Evolutionary conservation across 768 basidiomycete genomes (phyloP).

Genomic region (Psilocybe subaeruginosa): DNA sequence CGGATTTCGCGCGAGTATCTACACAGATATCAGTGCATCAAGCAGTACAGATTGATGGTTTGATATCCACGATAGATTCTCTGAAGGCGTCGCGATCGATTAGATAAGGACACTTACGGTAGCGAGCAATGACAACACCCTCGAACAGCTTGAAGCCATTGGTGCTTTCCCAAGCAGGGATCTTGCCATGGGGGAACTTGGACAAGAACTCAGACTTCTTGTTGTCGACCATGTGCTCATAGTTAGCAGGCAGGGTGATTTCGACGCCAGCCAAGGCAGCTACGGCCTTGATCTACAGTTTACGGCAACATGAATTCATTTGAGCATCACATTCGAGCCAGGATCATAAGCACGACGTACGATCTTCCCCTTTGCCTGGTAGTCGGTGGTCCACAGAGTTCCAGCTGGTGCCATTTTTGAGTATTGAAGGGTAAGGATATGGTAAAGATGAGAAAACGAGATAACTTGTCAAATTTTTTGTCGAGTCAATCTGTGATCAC

Average conservation of each 20-base stretch:
- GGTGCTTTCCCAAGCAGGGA: slow-evolving; percentile 78
- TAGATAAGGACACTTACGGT: slow-evolving; percentile 67
- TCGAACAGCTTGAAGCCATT: slow-evolving; percentile 85
- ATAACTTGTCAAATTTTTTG: slow-evolving; percentile 21
- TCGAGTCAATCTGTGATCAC: slow-evolving; percentile 11
- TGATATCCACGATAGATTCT: slow-evolving; percentile 38
- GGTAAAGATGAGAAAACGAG: slow-evolving; percentile 17
- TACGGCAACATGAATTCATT: not conserved
- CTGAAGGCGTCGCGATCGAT: slow-evolving; percentile 29
- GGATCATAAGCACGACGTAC: slow-evolving; percentile 39
- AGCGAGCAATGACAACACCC: slow-evolving; percentile 79
- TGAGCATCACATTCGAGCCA: not conserved
- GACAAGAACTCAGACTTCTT: slow-evolving; percentile 66
- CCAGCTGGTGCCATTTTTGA: slow-evolving; percentile 59
- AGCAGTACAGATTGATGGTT: slow-evolving; percentile 69
- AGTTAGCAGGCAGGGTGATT: slow-evolving; percentile 53
- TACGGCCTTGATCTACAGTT: slow-evolving; percentile 49
- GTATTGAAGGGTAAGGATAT: slow-evolving; percentile 12
- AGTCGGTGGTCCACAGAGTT: slow-evolving; percentile 60
- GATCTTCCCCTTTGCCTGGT: slow-evolving; percentile 45
- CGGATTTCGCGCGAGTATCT: not conserved
- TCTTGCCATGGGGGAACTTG: slow-evolving; percentile 84
- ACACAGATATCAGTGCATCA: not conserved
- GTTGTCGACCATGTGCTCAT: slow-evolving; percentile 68
- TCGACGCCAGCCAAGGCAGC: slow-evolving; percentile 65